Evolutionary conservation across 2,329 filamentous ascomycete species (phyloP), one percentile per base, ranked within the genome.

Genomic region (Dothidotthia symphoricarpi): DNA sequence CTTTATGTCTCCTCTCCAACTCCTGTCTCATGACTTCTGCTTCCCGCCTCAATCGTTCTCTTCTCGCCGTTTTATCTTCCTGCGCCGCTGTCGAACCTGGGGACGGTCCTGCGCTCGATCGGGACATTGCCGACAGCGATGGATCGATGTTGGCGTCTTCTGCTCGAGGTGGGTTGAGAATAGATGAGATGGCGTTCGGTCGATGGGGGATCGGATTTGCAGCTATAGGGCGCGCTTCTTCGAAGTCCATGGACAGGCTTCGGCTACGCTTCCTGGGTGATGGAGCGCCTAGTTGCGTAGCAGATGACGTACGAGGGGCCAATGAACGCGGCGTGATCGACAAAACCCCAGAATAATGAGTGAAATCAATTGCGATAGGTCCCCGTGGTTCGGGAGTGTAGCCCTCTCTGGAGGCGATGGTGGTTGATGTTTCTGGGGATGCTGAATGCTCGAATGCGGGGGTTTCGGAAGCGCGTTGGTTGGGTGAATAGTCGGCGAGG

Each of bases 311-410:
- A 4, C 41, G 36, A 9, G 39, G 28, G 16, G 29, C 26, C 26
- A 14, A 32, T 14, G 45, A 41, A 17, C 53, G 44, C 6, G 50
- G 51, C 16, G 53, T 52, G 3, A 48, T 31, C 4, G 50, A 40
- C 16, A 41, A 29, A 17, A 37, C 54, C 16, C 43, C 39, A 28
- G 58, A 51, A 43, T 64, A 68, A 28, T 61, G 57, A 3, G 64
- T 68, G 31, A 67, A 68, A 45, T 68, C 64, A 27, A 67, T 55
- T 5, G 64, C 59, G 3, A 63, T 42, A 11, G 64, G 63, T 2
- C 55, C 63, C 37, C 60, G 52, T 8, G 57, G 49, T 15, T 57
- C 54, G 5, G 54, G 51, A 2, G 61, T 53, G 29, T 51, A 55
- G 8, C 52, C 38, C 36, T 66, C 61, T 31, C 51, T 48, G 11